Evolutionary conservation across 768 basidiomycete species (phyloP).

Genomic region (Auriculariales sp.): DNA sequence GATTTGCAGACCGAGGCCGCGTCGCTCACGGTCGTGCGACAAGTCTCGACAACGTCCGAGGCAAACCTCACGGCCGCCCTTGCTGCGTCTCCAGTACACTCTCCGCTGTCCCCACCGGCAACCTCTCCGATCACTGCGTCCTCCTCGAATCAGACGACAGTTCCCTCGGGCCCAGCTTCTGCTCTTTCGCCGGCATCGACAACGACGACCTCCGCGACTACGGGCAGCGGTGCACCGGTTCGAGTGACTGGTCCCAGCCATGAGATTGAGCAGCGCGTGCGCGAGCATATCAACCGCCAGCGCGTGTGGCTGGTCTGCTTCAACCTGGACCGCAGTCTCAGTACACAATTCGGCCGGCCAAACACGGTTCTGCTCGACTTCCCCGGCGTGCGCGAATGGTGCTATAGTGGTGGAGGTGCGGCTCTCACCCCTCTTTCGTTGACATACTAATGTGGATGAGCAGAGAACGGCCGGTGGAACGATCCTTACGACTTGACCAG

Average conservation of each 20-base stretch:
- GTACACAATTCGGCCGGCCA: slow-evolving; percentile 78
- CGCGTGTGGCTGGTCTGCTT: slow-evolving; percentile 85
- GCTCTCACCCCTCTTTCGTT: slow-evolving; percentile 7
- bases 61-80: too few relatives aligned
- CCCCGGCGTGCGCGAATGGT: slow-evolving; percentile 26
- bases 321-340: slow-evolving; percentile 80
- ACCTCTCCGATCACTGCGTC: slow-evolving; percentile 58
- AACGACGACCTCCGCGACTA: too few relatives aligned
- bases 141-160: slow-evolving; percentile 65
- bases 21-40: too few relatives aligned
- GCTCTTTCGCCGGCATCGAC: too few relatives aligned
- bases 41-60: too few relatives aligned
- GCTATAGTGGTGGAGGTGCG: not conserved
- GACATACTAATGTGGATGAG: slow-evolving; percentile 8
- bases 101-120: too few relatives aligned
- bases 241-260: too few relatives aligned
- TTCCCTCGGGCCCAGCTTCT: too few relatives aligned
- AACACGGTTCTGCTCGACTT: slow-evolving; percentile 65
- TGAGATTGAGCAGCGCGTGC: slow-evolving; percentile 57
- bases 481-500: slow-evolving; percentile 10
- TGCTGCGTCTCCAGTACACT: too few relatives aligned
- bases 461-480: slow-evolving; percentile 6
- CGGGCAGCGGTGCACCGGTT: too few relatives aligned
- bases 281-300: slow-evolving; percentile 60
- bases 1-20: too few relatives aligned